Conservation (phyloP, 495 filamentous ascomycete genomes). For the Chaetomium fimeti region DNA sequence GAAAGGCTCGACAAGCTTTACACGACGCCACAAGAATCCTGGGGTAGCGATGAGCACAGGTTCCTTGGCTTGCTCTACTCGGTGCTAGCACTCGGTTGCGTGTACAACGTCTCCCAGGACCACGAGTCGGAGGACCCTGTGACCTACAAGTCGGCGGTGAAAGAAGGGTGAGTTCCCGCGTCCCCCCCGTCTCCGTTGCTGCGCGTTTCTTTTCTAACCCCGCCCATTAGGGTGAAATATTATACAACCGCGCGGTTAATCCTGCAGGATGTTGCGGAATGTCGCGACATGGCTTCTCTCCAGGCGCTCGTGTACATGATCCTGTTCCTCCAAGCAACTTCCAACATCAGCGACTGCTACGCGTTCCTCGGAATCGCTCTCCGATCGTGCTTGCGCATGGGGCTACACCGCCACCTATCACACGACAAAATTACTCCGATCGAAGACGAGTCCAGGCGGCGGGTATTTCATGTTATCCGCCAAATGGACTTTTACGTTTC, state of each 20-base stretch:
- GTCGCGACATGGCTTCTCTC: constrained; percentile 78
- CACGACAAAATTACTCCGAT: constrained; percentile 75
- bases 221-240: constrained; percentile 68
- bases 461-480: constrained; percentile 86
- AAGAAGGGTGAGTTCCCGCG: constrained; percentile 64
- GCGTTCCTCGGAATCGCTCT: constrained; percentile 89
- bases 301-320: constrained; percentile 92
- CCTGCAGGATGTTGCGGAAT: constrained; percentile 87
- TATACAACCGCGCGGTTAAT: constrained; percentile 71
- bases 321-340: constrained; percentile 85
- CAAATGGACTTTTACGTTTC: constrained; percentile 95
- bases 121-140: constrained; percentile 29
- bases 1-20: constrained; percentile 76
- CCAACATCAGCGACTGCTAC: constrained; percentile 89
- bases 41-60: constrained; percentile 69
- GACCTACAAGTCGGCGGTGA: constrained; percentile 67
- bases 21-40: constrained; percentile 64
- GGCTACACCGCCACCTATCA: constrained; percentile 75
- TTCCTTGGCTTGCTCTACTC: constrained; percentile 84
- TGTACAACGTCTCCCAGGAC: constrained; percentile 64
- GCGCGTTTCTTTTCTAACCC: constrained; percentile 20
- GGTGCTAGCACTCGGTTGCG: constrained; percentile 79
- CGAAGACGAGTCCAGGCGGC: constrained; percentile 77
- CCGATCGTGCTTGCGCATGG: constrained; percentile 79
- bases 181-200: not conserved